A percentile compares a stretch with the other conserved stretches of the same genome.
phyloP scores from a whole-genome alignment of 2,329 filamentous ascomycete species.

The Penicillium sp. region DNA sequence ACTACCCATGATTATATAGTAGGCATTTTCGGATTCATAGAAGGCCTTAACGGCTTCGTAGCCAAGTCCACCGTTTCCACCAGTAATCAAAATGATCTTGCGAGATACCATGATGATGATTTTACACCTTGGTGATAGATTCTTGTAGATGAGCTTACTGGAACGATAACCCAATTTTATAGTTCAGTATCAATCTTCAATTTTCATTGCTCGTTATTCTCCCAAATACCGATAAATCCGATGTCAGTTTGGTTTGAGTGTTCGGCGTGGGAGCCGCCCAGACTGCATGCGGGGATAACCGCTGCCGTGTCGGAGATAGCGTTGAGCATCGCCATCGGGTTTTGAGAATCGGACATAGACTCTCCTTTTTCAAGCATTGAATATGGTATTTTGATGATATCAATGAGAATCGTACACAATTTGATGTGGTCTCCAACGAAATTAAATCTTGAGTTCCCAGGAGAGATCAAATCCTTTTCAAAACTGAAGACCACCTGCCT shows the following conservation, averaged over 20 bases:
- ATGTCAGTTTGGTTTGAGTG: not conserved
- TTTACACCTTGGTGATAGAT: not conserved
- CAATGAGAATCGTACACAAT: not conserved
- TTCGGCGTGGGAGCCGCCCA: not conserved
- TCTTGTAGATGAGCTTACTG: not conserved
- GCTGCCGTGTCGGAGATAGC: not conserved
- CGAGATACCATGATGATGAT: constrained; percentile 10
- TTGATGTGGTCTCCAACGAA: not conserved
- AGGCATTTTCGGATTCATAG: constrained; percentile 9
- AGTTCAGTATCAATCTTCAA: not conserved
- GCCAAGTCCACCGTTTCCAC: constrained; percentile 21
- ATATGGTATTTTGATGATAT: not conserved
- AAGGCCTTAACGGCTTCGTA: constrained; percentile 23
- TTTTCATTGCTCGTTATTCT: not conserved
- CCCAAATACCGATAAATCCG: constrained; percentile 19
- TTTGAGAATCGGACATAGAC: not conserved
- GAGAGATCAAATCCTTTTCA: too few relatives aligned
- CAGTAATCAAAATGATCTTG: constrained; percentile 15
- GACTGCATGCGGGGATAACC: constrained; percentile 8
- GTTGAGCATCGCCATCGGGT: not conserved
- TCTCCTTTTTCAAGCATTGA: not conserved
- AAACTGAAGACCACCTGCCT: too few relatives aligned
- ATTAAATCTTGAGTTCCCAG: not conserved
- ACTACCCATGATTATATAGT: constrained; percentile 17
- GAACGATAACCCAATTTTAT: not conserved